Evolutionary conservation across 2,329 filamentous ascomycete species (phyloP), one percentile per base, ranked within the genome.

Genomic region (Eutypella sp.): DNA sequence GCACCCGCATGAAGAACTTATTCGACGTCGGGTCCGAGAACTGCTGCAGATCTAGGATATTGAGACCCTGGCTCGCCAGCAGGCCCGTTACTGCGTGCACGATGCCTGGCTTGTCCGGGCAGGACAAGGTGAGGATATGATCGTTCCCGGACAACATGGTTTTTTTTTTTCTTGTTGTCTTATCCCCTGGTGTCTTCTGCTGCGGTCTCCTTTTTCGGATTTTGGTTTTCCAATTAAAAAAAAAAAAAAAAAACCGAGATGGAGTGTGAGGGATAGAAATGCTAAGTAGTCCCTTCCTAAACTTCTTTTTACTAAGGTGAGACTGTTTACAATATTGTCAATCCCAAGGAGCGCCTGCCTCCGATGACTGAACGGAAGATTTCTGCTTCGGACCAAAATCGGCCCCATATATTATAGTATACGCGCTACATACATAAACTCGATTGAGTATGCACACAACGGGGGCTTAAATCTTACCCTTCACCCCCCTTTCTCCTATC

Each of bases 1-100:
- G 87, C 57, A 92, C 86, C 63, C 88, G 81, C 88, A 93, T 92
- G 72, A 93, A 93, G 74, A 93, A 93, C 47, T 78, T 84, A 62
- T 86, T 72, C 18, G 84, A 86, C 20, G 74, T 78, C 22, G 82
- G 80, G 67, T 92, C 88, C 36, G 82, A 86, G 73, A 89, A 93
- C 69, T 93, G 88, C 69, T 90, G 87, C 53, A 90, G 79, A 68
- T 93, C 87, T 53, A 92, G 73, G 63, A 93, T 88, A 68, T 90
- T 93, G 69, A 91, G 77, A 58, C 81, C 78, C 65, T 87, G 79
- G 50, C 77, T 69, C 40, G 87, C 85, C 52, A 93, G 79, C 57
- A 92, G 76, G 51, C 83, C 86, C 7, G 88, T 92, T 54, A 93
- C 87, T 46, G 87, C 85, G 67, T 92, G 86, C 51, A 93, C 85